Base-by-base conservation (phyloP, 495 filamentous ascomycete genomes). In the Achaetomiella virescens region DNA sequence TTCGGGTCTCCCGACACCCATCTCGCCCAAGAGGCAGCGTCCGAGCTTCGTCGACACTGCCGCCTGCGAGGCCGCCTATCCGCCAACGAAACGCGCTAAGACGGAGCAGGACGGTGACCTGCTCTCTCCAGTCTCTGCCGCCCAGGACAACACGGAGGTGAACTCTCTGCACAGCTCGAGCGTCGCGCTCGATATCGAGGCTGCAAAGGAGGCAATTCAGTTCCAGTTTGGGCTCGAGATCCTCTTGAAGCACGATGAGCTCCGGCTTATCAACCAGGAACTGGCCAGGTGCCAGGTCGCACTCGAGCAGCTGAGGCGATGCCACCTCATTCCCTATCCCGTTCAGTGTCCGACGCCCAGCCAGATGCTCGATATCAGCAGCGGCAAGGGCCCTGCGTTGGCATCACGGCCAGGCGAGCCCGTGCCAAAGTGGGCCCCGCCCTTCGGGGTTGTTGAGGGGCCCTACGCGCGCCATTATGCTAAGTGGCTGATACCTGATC, bases 391-490 rank as follows among this genome's bases (percentile, higher is more conserved):
- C 18, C 75, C 84, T 42, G 79, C 86, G 45, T 66, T 92, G 61
- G 66, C 63, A 50, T 61, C 77, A 61, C 73, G 77, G 52, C 74
- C 77, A 65, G 78, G 80, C 67, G 77, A 81, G 50, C 76, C 82
- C 55, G 67, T 81, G 49, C 86, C 86, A 52, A 78, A 81, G 58
- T 78, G 80, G 70, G 85, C 91, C 35, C 77, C 87, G 38, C 87
- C 93, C 20, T 95, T 89, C 78, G 91, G 92, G 48, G 89, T 96
- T 51, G 82, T 84, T 11, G 87, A 96, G 62, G 91, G 92, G 10
- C 91, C 93, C 2, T 98, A 98, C 67, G 81, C 90, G 17, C 83
- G 90, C 54, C 93, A 97, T 73, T 97, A 97, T 71, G 84, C 88
- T 64, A 85, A 85, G 71, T 98, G 93, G 93, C 80, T 98, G 57